Base-by-base conservation (phyloP, 805 yeast species). In the Zygosaccharomyces gambellarensis region DNA sequence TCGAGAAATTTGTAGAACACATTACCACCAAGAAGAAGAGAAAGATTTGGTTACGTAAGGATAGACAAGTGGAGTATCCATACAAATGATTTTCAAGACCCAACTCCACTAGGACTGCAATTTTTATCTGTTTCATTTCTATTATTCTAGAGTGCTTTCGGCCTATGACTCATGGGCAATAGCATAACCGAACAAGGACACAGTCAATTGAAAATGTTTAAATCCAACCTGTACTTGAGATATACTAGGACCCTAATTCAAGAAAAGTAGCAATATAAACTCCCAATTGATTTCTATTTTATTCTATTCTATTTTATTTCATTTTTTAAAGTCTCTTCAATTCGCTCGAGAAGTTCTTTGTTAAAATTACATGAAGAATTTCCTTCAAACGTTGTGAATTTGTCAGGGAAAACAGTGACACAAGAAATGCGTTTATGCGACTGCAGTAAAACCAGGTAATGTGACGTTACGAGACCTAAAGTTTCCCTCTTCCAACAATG, bases 41-140 rank as follows among this genome's bases (percentile, higher is more conserved):
- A 80, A 88, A 85, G 74, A 79, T 89, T 50, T 92, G 98, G 98
- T 84, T 87, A 65, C 82, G 95, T 65, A 87, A 85, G 62, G 94
- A 83, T 61, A 84, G 87, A 55, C 73, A 76, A 14, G 82, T 90
- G 53, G 96, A 87, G 56, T 90, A 90, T 64, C 98, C 98, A 4
- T 92, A 82, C 68, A 87, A 83, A 59, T 63, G 62, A 36, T 25
- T 19, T 25, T 25, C 28, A 1, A 25, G 31, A 28, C 11, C 17
- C 11, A 31, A 9, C 11, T 23, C 11, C 11, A 19, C 12, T 5
- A 41, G 19, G 11, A 41, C 21, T 34, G 22, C 11, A 34, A 6
- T 34, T 34, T 34, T 34, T 14, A 5, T 14, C 19, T 34, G 9
- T 8, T 14, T 32, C 5, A 14, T 21, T 14, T 14, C 14, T 14